phyloP scores from a whole-genome alignment of 2,329 filamentous ascomycete species.

The Colletotrichum costaricense region DNA sequence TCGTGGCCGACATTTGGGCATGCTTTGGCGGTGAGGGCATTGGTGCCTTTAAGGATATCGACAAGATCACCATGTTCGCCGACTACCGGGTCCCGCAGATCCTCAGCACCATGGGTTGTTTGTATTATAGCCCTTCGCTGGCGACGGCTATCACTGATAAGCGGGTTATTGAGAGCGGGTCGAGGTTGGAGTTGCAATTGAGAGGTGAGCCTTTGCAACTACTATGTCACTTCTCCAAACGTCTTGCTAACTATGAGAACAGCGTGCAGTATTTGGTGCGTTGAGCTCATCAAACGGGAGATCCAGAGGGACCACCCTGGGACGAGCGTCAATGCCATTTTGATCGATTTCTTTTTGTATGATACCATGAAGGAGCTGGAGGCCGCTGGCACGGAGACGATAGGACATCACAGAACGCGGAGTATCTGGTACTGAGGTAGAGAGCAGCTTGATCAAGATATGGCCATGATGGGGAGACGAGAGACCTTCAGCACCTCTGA shows the following conservation, averaged over 20 bases:
- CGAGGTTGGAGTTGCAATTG: conserved; percentile 86
- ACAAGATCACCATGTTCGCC: conserved; percentile 98
- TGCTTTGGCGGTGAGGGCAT: conserved; percentile 86
- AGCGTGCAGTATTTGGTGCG: conserved; percentile 96
- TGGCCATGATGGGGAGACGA: background rate
- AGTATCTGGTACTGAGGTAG: conserved; percentile 87
- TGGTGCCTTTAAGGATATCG: conserved; percentile 88
- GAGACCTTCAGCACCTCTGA: background rate
- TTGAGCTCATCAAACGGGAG: conserved; percentile 87
- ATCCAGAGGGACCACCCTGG: conserved; percentile 81
- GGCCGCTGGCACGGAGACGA: conserved; percentile 65
- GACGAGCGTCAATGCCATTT: conserved; percentile 81
- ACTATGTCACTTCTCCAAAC: too few relatives aligned
- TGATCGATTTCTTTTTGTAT: conserved; percentile 98
- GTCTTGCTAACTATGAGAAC: conserved; percentile 1
- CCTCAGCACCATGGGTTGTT: conserved; percentile 82
- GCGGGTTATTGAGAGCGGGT: conserved; percentile 76
- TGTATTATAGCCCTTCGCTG: conserved; percentile 86
- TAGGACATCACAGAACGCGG: conserved; percentile 89
- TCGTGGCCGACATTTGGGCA: conserved; percentile 96
- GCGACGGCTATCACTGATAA: conserved; percentile 75
- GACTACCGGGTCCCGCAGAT: conserved; percentile 98
- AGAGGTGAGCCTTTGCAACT: conserved; percentile 65
- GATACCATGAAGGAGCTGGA: conserved; percentile 93
- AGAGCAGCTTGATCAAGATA: conserved; percentile 36